Base-by-base conservation (phyloP, 2,329 filamentous ascomycete species). In the Aphanoascus verrucosus region DNA sequence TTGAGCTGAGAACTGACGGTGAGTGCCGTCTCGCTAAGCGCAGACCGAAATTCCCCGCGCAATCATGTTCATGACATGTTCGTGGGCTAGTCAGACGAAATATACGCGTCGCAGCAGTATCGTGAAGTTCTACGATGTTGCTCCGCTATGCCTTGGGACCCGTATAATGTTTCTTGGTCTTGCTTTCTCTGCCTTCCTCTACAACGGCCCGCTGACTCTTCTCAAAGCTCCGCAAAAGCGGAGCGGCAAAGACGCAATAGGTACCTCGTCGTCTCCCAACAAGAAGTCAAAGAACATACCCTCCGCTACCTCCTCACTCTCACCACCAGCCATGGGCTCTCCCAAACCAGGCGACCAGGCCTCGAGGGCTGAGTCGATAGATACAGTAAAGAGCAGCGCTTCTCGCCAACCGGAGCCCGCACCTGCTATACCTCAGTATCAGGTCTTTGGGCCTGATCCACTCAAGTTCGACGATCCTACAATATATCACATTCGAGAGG, bases 381-480 rank as follows among this genome's bases (percentile, higher is more conserved):
- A 79, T 40, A 88, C 86, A 4, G 74, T 77, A 32, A 75, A 74
- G 47, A 75, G 74, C 54, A 76, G 76, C 2, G 75, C 77, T 41
- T 77, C 79, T 41, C 81, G 80, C 67, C 81, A 80, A 64, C 78
- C 77, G 12, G 73, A 74, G 47, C 79, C 80, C 5, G 78, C 79
- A 1, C 77, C 81, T n/a, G 74, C 79, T 5, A 70, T 84, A 20
- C 78, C 80, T 5, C 85, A 90, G 55, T 83, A 84, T 63, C 87
- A 94, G 69, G 90, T 88, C 0, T 97, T 96, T 67, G 91, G 91
- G 55, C 84, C 91, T 38, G 89, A 97, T 64, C 91, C 91, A 0
- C 86, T 88, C 23, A 88, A 83, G n/a, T 95, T 91, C 63, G 76
- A 82, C 60, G 93, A 98, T 65, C 89, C 90, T 1, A 95, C 91